Conservation (phyloP, 208 protist species). For the Crithidia fasciculata region DNA sequence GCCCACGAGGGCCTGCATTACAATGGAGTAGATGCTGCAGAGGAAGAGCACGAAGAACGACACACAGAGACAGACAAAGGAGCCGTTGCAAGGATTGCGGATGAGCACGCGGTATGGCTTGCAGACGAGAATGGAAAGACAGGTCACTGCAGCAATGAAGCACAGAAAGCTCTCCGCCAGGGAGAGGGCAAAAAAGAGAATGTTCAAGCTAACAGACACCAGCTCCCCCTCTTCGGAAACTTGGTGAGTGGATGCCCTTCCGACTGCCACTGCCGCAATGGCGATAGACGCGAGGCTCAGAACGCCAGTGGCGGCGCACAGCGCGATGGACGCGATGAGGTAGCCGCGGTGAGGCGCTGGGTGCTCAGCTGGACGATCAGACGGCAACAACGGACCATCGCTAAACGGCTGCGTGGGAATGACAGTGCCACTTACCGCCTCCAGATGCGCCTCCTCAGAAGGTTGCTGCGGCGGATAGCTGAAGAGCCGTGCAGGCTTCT, state of each 20-base stretch:
- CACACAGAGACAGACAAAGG: not conserved
- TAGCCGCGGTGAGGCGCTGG: not conserved
- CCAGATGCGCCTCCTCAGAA: not conserved
- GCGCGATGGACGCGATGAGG: not conserved
- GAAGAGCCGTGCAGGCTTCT: not conserved
- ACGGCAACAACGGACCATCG: not conserved
- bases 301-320: not conserved
- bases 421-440: not conserved
- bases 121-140: not conserved
- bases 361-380: not conserved
- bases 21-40: not conserved
- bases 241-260: not conserved
- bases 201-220: not conserved
- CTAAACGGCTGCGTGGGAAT: not conserved
- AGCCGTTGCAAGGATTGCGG: not conserved
- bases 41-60: not conserved
- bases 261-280: not conserved
- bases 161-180: not conserved
- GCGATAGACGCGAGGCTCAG: not conserved
- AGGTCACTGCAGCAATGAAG: not conserved
- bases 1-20: not conserved
- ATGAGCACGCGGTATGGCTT: not conserved
- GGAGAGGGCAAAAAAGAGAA: not conserved
- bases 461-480: not conserved
- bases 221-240: not conserved